A percentile compares a stretch with the other conserved stretches of the same genome.
These are phyloP conservation scores for Yarrowia sp. DNA, from an alignment of 805 yeast genomes.

Conservation along the genomic window DNA sequence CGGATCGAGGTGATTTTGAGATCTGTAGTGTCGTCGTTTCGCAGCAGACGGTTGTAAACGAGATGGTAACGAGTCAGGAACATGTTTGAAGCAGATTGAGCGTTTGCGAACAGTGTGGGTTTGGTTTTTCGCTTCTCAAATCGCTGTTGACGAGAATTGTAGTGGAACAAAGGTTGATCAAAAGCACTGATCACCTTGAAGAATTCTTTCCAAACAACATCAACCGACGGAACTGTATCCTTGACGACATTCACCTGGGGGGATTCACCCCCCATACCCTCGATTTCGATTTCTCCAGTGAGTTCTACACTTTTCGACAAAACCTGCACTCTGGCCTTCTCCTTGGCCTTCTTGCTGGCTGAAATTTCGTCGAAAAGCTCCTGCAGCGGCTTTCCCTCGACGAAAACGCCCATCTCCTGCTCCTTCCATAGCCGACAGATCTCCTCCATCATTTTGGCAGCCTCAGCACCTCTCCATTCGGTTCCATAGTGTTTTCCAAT, in stretches of 20 bases:
- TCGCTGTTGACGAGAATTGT: conserved; percentile 67
- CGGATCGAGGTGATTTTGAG: conserved; percentile 71
- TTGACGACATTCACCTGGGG: background rate
- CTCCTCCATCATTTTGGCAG: conserved; percentile 73
- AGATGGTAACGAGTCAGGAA: conserved; percentile 62
- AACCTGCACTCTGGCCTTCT: conserved; percentile 18
- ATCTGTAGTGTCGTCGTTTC: conserved; percentile 61
- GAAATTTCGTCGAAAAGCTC: conserved; percentile 68
- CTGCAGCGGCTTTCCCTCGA: conserved; percentile 74
- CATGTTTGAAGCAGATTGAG: conserved; percentile 44
- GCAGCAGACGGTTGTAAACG: conserved; percentile 69
- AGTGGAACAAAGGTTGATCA: conserved; percentile 68
- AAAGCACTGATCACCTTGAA: conserved; percentile 69
- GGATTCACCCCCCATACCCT: background rate
- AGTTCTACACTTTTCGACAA: conserved; percentile 7
- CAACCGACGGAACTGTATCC: conserved; percentile 1
- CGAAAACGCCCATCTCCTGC: conserved; percentile 84
- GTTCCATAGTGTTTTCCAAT: conserved; percentile 80
- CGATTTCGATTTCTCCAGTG: conserved; percentile 16
- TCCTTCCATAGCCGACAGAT: conserved; percentile 85
- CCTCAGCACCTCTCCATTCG: conserved; percentile 78
- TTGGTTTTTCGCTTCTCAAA: conserved; percentile 52
- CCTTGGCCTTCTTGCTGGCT: conserved; percentile 40
- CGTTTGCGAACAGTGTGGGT: conserved; percentile 44
- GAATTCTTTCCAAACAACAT: conserved; percentile 73